These are phyloP conservation scores for Bidens hawaiensis DNA, from an alignment of 140 eudicot genomes.

Conservation along the genomic window DNA sequence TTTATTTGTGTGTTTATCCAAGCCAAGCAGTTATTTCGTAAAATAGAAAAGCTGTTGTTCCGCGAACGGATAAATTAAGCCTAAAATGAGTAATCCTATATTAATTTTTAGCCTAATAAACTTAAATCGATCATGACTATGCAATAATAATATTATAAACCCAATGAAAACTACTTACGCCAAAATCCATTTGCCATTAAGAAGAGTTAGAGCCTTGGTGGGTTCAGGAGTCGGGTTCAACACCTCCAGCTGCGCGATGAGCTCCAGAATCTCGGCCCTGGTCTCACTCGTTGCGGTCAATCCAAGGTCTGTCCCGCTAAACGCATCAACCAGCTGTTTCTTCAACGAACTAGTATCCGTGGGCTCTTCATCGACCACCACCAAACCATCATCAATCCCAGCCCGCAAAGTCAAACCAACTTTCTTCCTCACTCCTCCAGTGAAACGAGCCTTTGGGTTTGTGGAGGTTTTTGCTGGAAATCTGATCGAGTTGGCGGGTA, in stretches of 20 bases:
- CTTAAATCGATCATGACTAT: neutral
- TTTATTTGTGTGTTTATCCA: too few relatives aligned
- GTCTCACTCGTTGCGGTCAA: slow-evolving; percentile 66
- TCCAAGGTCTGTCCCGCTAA: slow-evolving; percentile 58
- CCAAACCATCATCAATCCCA: slow-evolving; percentile 33
- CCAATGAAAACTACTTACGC: slow-evolving; percentile 42
- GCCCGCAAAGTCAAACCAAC: slow-evolving; percentile 32
- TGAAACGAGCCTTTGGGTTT: neutral
- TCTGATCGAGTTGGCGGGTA: slow-evolving; percentile 14
- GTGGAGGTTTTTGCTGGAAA: slow-evolving; percentile 10
- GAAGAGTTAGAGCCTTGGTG: slow-evolving; percentile 61
- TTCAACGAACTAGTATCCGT: slow-evolving; percentile 60
- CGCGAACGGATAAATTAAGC: too few relatives aligned
- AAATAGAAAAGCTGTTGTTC: too few relatives aligned
- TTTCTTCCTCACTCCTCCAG: slow-evolving; percentile 12
- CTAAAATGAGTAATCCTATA: too few relatives aligned
- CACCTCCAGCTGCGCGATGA: slow-evolving; percentile 78
- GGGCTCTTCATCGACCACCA: slow-evolving; percentile 40
- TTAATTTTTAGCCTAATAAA: neutral
- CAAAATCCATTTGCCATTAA: slow-evolving; percentile 85
- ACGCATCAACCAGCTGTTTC: slow-evolving; percentile 61
- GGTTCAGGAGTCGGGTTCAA: slow-evolving; percentile 84
- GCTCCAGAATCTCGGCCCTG: slow-evolving; percentile 83
- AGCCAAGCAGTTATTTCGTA: too few relatives aligned
- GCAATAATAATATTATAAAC: neutral